Conservation (phyloP, 139 green algal genomes). For the Astrephomene gubernaculifera region DNA sequence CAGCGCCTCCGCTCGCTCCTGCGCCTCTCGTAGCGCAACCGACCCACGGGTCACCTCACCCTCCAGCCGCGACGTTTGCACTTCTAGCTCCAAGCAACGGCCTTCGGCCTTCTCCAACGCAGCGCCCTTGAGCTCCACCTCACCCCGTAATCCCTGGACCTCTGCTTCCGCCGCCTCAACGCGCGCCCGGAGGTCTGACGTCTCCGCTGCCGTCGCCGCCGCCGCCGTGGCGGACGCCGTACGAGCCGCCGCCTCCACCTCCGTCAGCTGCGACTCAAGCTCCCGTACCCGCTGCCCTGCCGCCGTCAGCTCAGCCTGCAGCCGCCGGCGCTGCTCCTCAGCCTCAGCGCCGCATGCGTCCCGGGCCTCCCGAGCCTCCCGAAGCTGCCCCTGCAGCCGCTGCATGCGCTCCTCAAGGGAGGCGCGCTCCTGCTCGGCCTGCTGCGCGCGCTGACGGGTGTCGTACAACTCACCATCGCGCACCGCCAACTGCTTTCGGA, state of each 20-base stretch:
- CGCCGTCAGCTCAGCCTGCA: not conserved
- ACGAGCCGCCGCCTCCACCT: not conserved
- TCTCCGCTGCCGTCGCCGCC: not conserved
- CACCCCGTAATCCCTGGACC: not conserved
- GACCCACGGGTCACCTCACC: not conserved
- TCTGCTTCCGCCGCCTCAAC: not conserved
- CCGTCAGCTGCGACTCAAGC: conserved; percentile 12
- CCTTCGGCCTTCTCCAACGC: not conserved
- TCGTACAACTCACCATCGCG: conserved; percentile 44
- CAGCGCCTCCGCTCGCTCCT: not conserved
- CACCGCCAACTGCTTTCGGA: conserved; percentile 31
- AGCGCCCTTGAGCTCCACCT: not conserved
- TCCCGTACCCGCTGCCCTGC: not conserved
- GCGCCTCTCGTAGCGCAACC: not conserved
- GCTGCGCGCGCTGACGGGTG: conserved; percentile 34
- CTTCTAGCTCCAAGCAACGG: not conserved
- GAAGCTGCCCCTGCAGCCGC: conserved; percentile 28
- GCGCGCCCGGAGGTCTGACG: not conserved
- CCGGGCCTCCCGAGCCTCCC: conserved; percentile 10
- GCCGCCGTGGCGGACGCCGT: not conserved
- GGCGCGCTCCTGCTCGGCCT: conserved; percentile 29
- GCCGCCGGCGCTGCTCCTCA: conserved; percentile 8
- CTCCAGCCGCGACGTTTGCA: conserved; percentile 1
- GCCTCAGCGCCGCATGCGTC: not conserved
- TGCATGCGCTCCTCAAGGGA: conserved; percentile 27